Conservation (phyloP, 371 early-diverging fungal genomes). For the Mucor circinelloides region DNA sequence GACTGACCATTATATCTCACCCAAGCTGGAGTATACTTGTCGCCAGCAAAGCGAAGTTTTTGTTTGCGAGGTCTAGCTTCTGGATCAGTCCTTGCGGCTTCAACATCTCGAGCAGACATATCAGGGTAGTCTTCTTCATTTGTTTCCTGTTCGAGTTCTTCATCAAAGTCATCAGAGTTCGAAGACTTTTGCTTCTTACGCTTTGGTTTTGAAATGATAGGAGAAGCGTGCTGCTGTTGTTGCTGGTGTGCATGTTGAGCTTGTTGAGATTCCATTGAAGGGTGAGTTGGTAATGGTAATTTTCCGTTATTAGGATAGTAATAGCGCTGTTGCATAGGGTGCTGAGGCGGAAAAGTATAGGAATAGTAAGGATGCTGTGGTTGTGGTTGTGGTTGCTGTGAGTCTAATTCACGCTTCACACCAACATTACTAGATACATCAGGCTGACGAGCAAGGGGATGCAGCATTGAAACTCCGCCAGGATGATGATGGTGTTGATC, state of each 20-base stretch:
- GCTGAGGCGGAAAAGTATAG: conserved; percentile 26
- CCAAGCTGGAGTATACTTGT: conserved; percentile 89
- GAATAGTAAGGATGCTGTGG: conserved; percentile 18
- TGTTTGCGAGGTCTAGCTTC: conserved; percentile 69
- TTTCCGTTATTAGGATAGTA: conserved; percentile 21
- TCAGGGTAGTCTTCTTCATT: conserved; percentile 50
- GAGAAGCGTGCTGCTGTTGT: conserved; percentile 12
- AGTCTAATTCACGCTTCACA: conserved; percentile 24
- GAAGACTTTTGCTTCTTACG: conserved; percentile 30
- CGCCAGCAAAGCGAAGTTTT: conserved; percentile 72
- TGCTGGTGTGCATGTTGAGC: conserved; percentile 11
- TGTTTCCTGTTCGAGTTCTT: conserved; percentile 30
- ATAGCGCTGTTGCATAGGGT: conserved; percentile 9
- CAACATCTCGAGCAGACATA: conserved; percentile 48
- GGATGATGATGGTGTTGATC: conserved; percentile 14
- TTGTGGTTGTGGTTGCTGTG: conserved; percentile 10
- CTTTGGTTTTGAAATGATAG: conserved; percentile 19
- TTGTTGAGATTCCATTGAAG: conserved; percentile 3
- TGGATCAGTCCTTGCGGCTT: conserved; percentile 39
- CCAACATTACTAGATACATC: conserved; percentile 3
- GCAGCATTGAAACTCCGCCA: conserved; percentile 22
- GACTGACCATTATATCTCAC: conserved; percentile 79
- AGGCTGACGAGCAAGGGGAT: conserved; percentile 29
- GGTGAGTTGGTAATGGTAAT: conserved; percentile 14
- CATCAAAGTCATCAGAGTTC: conserved; percentile 22